phyloP scores from a whole-genome alignment of 2,329 filamentous ascomycete genomes.

The Paecilomyces formosus region DNA sequence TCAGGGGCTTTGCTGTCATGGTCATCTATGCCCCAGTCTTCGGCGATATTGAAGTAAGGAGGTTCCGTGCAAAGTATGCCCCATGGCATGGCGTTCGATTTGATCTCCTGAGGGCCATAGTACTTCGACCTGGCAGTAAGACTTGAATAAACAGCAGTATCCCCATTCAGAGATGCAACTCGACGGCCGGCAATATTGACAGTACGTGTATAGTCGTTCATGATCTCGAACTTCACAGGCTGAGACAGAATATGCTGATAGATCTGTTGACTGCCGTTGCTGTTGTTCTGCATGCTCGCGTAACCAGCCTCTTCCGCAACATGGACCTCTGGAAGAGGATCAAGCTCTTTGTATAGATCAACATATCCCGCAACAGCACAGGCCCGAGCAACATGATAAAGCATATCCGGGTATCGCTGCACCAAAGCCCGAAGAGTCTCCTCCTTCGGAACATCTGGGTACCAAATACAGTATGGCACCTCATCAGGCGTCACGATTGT shows the following conservation, averaged over 20 bases:
- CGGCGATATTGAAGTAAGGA: background rate
- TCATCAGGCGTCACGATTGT: slow-evolving; percentile 1
- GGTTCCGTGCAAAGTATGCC: too few relatives aligned
- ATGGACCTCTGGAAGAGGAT: slow-evolving; percentile 31
- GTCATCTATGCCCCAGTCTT: background rate
- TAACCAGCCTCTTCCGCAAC: slow-evolving; percentile 35
- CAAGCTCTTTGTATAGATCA: slow-evolving; percentile 28
- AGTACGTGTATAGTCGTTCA: slow-evolving; percentile 29
- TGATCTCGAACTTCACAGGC: slow-evolving; percentile 20
- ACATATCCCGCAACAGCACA: slow-evolving; percentile 34
- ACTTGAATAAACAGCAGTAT: slow-evolving; percentile 23
- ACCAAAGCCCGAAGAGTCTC: slow-evolving; percentile 4
- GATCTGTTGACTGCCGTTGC: slow-evolving; percentile 19
- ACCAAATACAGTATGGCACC: slow-evolving; percentile 9
- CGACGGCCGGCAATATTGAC: slow-evolving; percentile 9
- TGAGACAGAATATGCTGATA: slow-evolving; percentile 23
- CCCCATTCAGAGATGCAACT: slow-evolving; percentile 23
- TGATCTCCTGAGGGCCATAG: background rate
- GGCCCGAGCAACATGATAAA: slow-evolving; percentile 32
- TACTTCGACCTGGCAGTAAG: slow-evolving; percentile 9
- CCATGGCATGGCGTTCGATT: background rate
- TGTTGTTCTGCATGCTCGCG: slow-evolving; percentile 2
- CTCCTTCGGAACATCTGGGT: slow-evolving; percentile 5
- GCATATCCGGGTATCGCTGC: slow-evolving; percentile 15
- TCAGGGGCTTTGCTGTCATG: background rate